Conservation (phyloP, 495 filamentous ascomycete species). For the Parmelia sp. region DNA sequence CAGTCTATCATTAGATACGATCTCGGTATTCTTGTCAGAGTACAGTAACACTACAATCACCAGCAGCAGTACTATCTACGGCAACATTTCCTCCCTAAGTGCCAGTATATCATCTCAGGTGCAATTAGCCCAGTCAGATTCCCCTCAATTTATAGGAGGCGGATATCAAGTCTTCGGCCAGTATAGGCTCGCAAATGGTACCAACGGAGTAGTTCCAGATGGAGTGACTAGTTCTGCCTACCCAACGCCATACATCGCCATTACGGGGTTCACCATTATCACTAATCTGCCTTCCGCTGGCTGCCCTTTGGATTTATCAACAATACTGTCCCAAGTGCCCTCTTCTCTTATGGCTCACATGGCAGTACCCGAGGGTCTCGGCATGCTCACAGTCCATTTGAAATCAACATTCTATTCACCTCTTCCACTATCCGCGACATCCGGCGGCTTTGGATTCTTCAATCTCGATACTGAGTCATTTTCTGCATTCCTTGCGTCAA, state of each 20-base stretch:
- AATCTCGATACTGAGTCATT: not conserved
- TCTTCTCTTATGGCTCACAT: not conserved
- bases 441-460: not conserved
- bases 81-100: not conserved
- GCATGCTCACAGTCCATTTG: not conserved
- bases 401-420: constrained; percentile 1
- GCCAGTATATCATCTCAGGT: not conserved
- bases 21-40: not conserved
- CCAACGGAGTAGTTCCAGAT: not conserved
- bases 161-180: not conserved
- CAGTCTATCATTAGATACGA: not conserved
- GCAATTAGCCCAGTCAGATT: not conserved
- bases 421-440: not conserved
- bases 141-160: no score
- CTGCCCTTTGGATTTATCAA: not conserved
- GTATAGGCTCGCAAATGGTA: not conserved
- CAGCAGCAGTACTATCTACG: not conserved
- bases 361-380: not conserved
- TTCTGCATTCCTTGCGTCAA: not conserved
- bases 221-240: not conserved
- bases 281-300: not conserved
- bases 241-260: not conserved
- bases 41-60: not conserved
- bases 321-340: not conserved
- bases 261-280: not conserved